A percentile compares a stretch with the other conserved stretches of the same genome.
Evolutionary conservation across 2,329 filamentous ascomycete species (phyloP).

Genomic region (Nakataea oryzae): DNA sequence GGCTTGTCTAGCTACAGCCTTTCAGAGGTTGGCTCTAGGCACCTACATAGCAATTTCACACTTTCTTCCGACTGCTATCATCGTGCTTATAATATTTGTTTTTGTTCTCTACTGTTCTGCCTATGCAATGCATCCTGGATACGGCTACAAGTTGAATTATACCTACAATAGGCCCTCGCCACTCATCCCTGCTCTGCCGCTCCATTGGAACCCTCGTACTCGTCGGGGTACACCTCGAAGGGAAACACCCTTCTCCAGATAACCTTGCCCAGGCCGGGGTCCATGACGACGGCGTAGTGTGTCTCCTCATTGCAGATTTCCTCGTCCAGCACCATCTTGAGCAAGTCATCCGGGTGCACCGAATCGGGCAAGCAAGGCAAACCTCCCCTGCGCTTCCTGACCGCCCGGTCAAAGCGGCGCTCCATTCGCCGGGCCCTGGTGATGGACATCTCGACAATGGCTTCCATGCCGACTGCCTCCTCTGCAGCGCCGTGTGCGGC

Average conservation of each 20-base stretch:
- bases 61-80: neutral
- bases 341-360: slow-evolving; percentile 14
- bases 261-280: slow-evolving; percentile 32
- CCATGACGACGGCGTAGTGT: slow-evolving; percentile 28
- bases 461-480: slow-evolving; percentile 12
- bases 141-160: no score
- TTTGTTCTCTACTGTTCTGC: no score
- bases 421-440: neutral
- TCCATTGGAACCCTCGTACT: neutral
- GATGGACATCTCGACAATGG: slow-evolving; percentile 13
- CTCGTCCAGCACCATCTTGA: slow-evolving; percentile 13
- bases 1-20: no score
- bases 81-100: no score
- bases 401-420: slow-evolving; percentile 8
- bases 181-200: neutral
- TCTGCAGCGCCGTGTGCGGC: slow-evolving; percentile 6
- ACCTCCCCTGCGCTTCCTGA: neutral
- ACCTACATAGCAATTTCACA: neutral
- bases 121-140: no score
- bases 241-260: slow-evolving; percentile 23
- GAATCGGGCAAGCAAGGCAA: no score
- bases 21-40: neutral
- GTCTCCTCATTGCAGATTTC: slow-evolving; percentile 18
- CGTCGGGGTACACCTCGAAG: neutral
- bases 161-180: no score